Percentiles rank a stretch among this genome's conserved stretches.
These are phyloP conservation scores for Ilyonectria mors-panacis DNA, from an alignment of 2,329 filamentous ascomycete species.

Conservation along the genomic window DNA sequence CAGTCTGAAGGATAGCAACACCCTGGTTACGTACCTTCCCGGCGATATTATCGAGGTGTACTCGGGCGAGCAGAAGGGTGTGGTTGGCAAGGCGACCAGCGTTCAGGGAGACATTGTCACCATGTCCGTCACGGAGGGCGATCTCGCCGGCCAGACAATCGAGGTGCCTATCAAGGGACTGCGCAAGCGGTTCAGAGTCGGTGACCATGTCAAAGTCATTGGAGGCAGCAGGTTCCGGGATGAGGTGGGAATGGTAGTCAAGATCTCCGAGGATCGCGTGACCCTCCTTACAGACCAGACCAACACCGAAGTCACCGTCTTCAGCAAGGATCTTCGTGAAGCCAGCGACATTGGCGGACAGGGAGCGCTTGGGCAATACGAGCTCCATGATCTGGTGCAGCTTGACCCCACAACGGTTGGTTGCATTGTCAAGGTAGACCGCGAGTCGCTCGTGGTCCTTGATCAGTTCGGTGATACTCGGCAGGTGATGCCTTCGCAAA, in stretches of 20 bases:
- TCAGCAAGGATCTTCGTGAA: constrained; percentile 95
- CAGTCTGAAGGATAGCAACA: constrained; percentile 87
- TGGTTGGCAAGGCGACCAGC: constrained; percentile 86
- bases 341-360: constrained; percentile 93
- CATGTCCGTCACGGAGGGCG: constrained; percentile 86
- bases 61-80: constrained; percentile 93
- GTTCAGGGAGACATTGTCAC: constrained; percentile 95
- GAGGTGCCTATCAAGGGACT: constrained; percentile 94
- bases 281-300: constrained; percentile 94
- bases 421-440: constrained; percentile 94
- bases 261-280: constrained; percentile 91
- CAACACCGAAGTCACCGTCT: constrained; percentile 95
- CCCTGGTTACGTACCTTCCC: constrained; percentile 87
- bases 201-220: constrained; percentile 99
- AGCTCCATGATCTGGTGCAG: constrained; percentile 94
- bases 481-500: constrained; percentile 89
- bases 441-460: constrained; percentile 89
- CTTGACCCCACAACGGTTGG: constrained; percentile 93
- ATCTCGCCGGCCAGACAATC: constrained; percentile 85
- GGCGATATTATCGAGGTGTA: constrained; percentile 98
- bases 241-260: constrained; percentile 97
- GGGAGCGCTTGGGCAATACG: constrained; percentile 87
- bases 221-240: constrained; percentile 94
- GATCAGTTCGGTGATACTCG: constrained; percentile 91
- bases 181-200: constrained; percentile 91